These are phyloP conservation scores for Amaranthus cruentus DNA, from an alignment of 148 eudicot species.

Conservation along the genomic window DNA sequence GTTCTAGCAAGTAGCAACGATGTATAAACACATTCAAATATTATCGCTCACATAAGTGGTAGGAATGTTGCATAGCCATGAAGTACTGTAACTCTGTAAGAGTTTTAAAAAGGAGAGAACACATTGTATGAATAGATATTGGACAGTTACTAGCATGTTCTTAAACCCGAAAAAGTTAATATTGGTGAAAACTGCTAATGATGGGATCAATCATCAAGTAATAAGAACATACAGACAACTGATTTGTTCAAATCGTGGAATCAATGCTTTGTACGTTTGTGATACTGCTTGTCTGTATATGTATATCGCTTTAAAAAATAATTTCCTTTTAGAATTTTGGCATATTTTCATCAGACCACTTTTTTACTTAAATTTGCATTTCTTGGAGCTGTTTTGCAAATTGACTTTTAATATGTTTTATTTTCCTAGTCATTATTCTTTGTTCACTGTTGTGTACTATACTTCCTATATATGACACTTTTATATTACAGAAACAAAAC, in stretches of 20 bases:
- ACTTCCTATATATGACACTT: neutral
- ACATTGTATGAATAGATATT: no score
- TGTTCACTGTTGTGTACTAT: neutral
- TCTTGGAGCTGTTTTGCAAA: neutral
- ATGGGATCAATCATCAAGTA: neutral
- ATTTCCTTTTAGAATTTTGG: neutral
- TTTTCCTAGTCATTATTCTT: neutral
- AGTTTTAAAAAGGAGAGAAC: no score
- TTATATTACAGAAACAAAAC: slow-evolving; percentile 51
- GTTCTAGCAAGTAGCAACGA: no score
- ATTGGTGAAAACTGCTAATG: neutral
- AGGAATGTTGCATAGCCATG: no score
- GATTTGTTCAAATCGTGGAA: neutral
- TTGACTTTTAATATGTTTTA: neutral
- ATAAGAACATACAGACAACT: neutral
- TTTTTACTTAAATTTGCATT: neutral
- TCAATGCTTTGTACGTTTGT: neutral
- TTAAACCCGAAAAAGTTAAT: no score
- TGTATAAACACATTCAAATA: no score
- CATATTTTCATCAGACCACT: neutral
- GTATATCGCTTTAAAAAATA: no score
- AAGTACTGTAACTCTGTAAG: no score
- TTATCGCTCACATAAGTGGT: no score
- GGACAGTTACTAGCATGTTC: no score
- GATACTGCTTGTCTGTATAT: no score